Percentiles rank a stretch among this genome's conserved stretches.
These are phyloP conservation scores for Barbarea vulgaris DNA, from an alignment of 345 rosid species.

Conservation along the genomic window DNA sequence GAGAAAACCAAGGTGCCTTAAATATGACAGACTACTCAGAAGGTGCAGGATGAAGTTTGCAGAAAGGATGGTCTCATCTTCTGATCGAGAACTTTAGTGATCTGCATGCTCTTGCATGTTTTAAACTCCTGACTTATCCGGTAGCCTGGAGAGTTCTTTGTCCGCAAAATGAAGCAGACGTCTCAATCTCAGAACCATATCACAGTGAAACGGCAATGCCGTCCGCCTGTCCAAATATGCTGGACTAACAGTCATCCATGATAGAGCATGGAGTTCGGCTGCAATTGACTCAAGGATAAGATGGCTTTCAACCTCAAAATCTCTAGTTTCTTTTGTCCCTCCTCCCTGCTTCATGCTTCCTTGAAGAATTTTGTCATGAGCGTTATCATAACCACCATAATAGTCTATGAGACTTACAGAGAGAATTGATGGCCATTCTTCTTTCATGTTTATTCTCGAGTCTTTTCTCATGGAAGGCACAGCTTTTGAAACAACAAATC, in stretches of 20 bases:
- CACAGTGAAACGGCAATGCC: conserved; percentile 90
- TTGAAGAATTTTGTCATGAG: conserved; percentile 56
- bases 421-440: conserved; percentile 96
- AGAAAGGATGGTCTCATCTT: conserved; percentile 29
- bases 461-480: conserved; percentile 89
- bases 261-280: conserved; percentile 96
- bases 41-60: conserved; percentile 22
- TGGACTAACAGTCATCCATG: conserved; percentile 98
- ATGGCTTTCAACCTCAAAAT: conserved; percentile 75
- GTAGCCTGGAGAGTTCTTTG: conserved; percentile 61
- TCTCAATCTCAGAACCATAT: conserved; percentile 92
- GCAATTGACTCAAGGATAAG: conserved; percentile 77
- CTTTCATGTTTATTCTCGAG: conserved; percentile 59
- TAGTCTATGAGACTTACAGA: conserved; percentile 88
- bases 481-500: conserved; percentile 89
- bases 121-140: conserved; percentile 46
- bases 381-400: conserved; percentile 62
- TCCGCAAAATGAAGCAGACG: conserved; percentile 98
- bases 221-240: conserved; percentile 83
- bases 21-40: conserved; percentile 14
- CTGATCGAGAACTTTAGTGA: conserved; percentile 4
- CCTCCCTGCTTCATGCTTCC: conserved; percentile 66
- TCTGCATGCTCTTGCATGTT: conserved; percentile 29
- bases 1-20: conserved; percentile 23
- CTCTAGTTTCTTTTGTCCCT: conserved; percentile 66